phyloP scores from a whole-genome alignment of 2,329 filamentous ascomycete species.

The Dothidotthia symphoricarpi region DNA sequence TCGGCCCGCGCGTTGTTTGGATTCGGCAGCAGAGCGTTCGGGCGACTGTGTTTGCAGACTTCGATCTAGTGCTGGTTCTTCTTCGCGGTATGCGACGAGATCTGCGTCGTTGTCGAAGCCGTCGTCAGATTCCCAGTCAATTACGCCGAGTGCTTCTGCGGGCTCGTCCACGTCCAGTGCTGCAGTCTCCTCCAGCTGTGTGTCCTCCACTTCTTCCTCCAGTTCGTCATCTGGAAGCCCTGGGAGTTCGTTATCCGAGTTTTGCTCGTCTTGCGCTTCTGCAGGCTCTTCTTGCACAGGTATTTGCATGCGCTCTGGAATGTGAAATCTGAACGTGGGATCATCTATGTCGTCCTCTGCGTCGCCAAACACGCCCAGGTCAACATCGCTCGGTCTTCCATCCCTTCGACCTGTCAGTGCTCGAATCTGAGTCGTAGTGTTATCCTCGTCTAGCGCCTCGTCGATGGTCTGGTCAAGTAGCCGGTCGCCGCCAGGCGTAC shows the following conservation, averaged over 20 bases:
- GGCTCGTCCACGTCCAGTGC: constrained; percentile 26
- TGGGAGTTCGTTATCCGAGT: constrained; percentile 7
- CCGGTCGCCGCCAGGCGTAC: constrained; percentile 32
- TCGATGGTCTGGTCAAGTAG: constrained; percentile 41
- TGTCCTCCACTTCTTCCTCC: constrained; percentile 26
- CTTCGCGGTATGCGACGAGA: constrained; percentile 36
- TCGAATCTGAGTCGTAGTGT: constrained; percentile 32
- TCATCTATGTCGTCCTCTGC: constrained; percentile 36
- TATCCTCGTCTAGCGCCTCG: constrained; percentile 26
- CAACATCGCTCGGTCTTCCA: constrained; percentile 31
- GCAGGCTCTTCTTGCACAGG: constrained; percentile 16
- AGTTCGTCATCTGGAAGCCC: constrained; percentile 16
- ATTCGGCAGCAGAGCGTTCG: constrained; percentile 12
- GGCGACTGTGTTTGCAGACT: constrained; percentile 32
- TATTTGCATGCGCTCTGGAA: constrained; percentile 35
- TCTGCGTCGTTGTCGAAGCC: constrained; percentile 27
- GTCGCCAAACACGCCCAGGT: constrained; percentile 36
- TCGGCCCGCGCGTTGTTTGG: constrained; percentile 23
- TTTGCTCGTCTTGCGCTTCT: constrained; percentile 11
- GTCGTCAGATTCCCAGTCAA: constrained; percentile 35
- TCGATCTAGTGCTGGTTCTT: constrained; percentile 37
- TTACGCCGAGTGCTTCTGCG: constrained; percentile 16
- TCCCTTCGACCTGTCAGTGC: constrained; percentile 33
- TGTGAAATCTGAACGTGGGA: constrained; percentile 42
- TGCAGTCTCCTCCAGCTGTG: constrained; percentile 11